Evolutionary conservation across 23 red algal species (phyloP).

Genomic region (Agarophyton chilense): DNA sequence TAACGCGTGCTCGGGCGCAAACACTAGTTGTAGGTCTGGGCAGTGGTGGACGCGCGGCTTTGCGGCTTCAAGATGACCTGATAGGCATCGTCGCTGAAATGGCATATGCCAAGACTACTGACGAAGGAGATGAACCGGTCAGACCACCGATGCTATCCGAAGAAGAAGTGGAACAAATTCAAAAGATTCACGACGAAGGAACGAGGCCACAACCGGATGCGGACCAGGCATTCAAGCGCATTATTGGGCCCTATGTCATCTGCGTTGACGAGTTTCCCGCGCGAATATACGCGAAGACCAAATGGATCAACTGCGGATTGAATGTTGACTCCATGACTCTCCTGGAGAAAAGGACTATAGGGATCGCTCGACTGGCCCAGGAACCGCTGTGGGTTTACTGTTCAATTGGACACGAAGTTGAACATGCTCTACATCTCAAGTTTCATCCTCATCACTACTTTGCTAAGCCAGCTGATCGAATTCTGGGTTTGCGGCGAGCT

Average conservation of each 20-base stretch:
- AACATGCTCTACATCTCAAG: slow-evolving; percentile 35
- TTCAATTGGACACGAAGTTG: slow-evolving; percentile 70
- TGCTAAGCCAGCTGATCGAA: slow-evolving; percentile 47
- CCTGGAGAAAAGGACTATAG: slow-evolving; percentile 72
- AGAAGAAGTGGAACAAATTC: slow-evolving; percentile 19
- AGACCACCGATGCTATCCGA: slow-evolving; percentile 37
- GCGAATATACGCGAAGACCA: slow-evolving; percentile 57
- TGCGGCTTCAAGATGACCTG: slow-evolving; percentile 70
- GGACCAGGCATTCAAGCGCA: not conserved
- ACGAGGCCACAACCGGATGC: not conserved
- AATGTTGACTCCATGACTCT: slow-evolving; percentile 58
- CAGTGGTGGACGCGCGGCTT: slow-evolving; percentile 58
- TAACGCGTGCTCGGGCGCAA: slow-evolving; percentile 50
- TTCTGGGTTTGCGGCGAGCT: slow-evolving; percentile 67
- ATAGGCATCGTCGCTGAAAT: slow-evolving; percentile 46
- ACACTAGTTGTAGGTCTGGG: slow-evolving; percentile 72
- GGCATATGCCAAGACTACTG: not conserved
- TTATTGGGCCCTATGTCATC: slow-evolving; percentile 37
- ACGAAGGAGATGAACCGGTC: slow-evolving; percentile 34
- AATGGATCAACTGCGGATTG: slow-evolving; percentile 25
- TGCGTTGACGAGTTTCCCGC: slow-evolving; percentile 49
- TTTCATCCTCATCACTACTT: slow-evolving; percentile 66
- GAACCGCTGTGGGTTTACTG: slow-evolving; percentile 90
- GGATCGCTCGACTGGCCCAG: slow-evolving; percentile 80
- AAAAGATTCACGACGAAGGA: slow-evolving; percentile 8